Conservation (phyloP, 345 rosid genomes). For the Erysimum cheiranthoides region DNA sequence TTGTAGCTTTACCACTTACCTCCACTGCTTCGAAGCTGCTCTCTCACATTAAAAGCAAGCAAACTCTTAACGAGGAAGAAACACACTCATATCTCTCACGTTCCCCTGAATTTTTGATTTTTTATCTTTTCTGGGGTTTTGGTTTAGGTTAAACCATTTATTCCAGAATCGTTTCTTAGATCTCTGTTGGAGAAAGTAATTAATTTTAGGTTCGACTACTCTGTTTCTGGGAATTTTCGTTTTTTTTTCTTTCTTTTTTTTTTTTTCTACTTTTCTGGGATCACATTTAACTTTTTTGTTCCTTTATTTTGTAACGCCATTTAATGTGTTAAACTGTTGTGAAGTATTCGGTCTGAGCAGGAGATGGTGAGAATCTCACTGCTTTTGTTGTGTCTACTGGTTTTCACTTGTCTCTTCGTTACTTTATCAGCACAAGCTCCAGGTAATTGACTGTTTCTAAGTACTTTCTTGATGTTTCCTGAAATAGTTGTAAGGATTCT, state of each 20-base stretch:
- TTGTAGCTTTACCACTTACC: slow-evolving; percentile 31
- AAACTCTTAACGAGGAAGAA: slow-evolving; percentile 49
- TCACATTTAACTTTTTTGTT: slow-evolving; percentile 26
- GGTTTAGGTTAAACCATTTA: background rate
- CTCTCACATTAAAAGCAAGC: slow-evolving; percentile 17
- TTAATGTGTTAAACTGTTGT: slow-evolving; percentile 39
- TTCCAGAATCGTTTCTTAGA: slow-evolving; percentile 9
- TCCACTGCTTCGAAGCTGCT: slow-evolving; percentile 27
- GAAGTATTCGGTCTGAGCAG: slow-evolving; percentile 39
- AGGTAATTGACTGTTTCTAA: slow-evolving; percentile 48
- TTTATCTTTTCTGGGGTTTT: background rate
- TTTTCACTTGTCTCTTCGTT: slow-evolving; percentile 50
- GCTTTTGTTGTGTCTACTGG: slow-evolving; percentile 41
- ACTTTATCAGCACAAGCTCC: slow-evolving; percentile 65
- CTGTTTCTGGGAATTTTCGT: slow-evolving; percentile 16
- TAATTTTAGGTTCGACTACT: slow-evolving; percentile 10
- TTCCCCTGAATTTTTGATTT: background rate
- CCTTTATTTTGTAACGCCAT: slow-evolving; percentile 15
- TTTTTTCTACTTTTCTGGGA: slow-evolving; percentile 3
- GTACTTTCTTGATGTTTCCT: background rate
- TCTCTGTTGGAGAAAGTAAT: slow-evolving; percentile 17
- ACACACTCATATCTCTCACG: slow-evolving; percentile 30
- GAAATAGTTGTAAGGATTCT: background rate
- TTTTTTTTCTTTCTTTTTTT: background rate
- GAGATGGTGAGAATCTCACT: slow-evolving; percentile 60